Conservation (phyloP, 2,329 filamentous ascomycete species). For the Aureobasidium subglaciale region DNA sequence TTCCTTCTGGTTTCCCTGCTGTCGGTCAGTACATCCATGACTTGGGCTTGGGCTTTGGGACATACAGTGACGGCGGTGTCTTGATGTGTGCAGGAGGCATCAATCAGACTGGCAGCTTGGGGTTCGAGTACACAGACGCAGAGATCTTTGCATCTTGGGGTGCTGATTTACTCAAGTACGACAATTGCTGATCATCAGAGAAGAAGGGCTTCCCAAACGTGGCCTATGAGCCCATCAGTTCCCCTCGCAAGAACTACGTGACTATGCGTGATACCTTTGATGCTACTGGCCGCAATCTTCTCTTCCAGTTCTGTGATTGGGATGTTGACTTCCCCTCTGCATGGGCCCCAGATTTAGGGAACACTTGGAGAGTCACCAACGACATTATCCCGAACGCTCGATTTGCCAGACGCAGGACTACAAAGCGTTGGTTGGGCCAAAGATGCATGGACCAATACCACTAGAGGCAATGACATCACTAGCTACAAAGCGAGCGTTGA, state of each 20-base stretch:
- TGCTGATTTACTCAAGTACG: constrained; percentile 35
- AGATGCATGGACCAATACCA: constrained; percentile 27
- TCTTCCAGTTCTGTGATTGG: constrained; percentile 34
- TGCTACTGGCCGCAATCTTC: constrained; percentile 37
- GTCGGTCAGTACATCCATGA: constrained; percentile 45
- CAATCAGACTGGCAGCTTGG: constrained; percentile 18
- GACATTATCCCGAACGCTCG: constrained; percentile 42
- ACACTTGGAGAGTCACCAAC: constrained; percentile 41
- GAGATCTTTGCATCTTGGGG: constrained; percentile 34
- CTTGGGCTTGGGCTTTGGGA: constrained; percentile 44
- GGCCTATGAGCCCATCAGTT: constrained; percentile 36
- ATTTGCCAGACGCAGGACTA: constrained; percentile 37
- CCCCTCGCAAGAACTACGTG: constrained; percentile 39
- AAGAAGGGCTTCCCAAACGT: constrained; percentile 43
- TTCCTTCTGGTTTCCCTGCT: constrained; percentile 45
- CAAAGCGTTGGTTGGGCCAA: constrained; percentile 29
- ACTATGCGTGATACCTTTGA: constrained; percentile 43
- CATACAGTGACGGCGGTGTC: constrained; percentile 39
- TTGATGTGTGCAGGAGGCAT: constrained; percentile 21
- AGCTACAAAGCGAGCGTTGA: constrained; percentile 23
- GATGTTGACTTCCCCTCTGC: constrained; percentile 32
- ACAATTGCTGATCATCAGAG: constrained; percentile 51
- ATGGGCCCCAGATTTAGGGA: constrained; percentile 44
- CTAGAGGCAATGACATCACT: constrained; percentile 20
- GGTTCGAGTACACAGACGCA: constrained; percentile 37